These are phyloP conservation scores for Claviceps sp. DNA, from an alignment of 2,329 filamentous ascomycete genomes.

Conservation along the genomic window DNA sequence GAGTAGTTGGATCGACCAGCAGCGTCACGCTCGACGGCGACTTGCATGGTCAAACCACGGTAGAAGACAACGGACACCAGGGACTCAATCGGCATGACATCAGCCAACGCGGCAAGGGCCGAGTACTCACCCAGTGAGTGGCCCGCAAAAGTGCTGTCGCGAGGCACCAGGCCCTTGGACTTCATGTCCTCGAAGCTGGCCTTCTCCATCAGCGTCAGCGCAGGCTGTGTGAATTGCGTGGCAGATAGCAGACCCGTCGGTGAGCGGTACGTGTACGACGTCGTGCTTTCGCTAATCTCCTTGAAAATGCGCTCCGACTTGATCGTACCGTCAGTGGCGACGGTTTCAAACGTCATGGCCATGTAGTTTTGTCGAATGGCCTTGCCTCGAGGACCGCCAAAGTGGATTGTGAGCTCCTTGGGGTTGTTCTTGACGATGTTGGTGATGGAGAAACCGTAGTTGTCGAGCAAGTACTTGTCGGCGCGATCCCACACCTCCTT, in stretches of 20 bases:
- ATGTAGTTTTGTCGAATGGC: constrained; percentile 98
- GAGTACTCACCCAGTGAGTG: constrained; percentile 98
- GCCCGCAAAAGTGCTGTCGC: constrained; percentile 93
- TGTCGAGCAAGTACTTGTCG: constrained; percentile 96
- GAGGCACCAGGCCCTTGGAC: constrained; percentile 85
- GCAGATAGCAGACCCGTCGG: constrained; percentile 90
- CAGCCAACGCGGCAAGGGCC: constrained; percentile 84
- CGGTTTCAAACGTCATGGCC: constrained; percentile 99
- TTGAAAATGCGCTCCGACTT: constrained; percentile 99
- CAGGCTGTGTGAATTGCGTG: constrained; percentile 96
- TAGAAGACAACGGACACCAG: constrained; percentile 98
- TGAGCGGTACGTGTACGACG: constrained; percentile 93
- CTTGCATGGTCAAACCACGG: constrained; percentile 97
- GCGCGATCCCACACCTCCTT: constrained; percentile 97
- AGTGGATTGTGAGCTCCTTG: constrained; percentile 96
- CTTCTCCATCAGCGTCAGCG: constrained; percentile 98
- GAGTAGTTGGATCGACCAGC: constrained; percentile 92
- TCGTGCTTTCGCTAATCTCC: constrained; percentile 83
- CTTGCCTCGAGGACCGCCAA: constrained; percentile 92
- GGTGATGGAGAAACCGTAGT: constrained; percentile 95
- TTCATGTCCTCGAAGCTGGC: constrained; percentile 99
- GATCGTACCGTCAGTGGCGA: constrained; percentile 77
- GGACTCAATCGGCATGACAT: constrained; percentile 99
- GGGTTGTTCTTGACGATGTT: constrained; percentile 99
- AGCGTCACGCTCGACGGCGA: constrained; percentile 92